Evolutionary conservation across 352 stramenopile species (phyloP).

Genomic region (Globisporangium recalcitrans): DNA sequence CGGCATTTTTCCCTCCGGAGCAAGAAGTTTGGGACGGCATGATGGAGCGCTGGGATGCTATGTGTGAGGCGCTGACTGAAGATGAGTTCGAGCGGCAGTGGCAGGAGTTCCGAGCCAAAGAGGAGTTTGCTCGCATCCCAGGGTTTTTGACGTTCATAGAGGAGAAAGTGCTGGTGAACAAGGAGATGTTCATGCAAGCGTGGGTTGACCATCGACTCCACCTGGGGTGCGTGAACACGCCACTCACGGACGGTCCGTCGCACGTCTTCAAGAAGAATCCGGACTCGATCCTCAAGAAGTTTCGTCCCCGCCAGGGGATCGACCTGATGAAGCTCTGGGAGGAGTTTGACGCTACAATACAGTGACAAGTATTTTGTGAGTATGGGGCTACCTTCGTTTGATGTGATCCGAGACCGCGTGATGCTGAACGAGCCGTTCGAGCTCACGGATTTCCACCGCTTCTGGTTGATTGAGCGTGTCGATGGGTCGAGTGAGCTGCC

Average conservation of each 20-base stretch:
- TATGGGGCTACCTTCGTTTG: neutral
- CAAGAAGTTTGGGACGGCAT: conserved; percentile 1
- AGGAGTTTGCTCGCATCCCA: conserved; percentile 1
- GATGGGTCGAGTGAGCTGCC: neutral
- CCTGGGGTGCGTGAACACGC: neutral
- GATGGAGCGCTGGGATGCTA: neutral
- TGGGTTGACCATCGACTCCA: conserved; percentile 1
- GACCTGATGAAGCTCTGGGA: conserved; percentile 5
- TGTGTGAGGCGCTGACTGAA: neutral
- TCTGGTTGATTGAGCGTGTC: neutral
- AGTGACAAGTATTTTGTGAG: conserved; percentile 8
- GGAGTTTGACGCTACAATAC: neutral
- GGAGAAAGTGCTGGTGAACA: conserved; percentile 4
- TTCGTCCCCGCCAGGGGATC: neutral
- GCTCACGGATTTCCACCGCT: conserved; percentile 8
- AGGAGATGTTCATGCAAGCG: conserved; percentile 6
- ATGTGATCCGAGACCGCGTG: conserved; percentile 1
- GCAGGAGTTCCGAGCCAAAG: neutral
- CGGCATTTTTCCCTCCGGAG: neutral
- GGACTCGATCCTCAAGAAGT: conserved; percentile 9
- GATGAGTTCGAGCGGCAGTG: neutral
- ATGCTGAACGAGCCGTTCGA: neutral
- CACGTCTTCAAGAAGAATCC: conserved; percentile 7
- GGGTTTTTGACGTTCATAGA: neutral
- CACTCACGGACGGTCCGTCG: neutral